A percentile compares a stretch with the other conserved stretches of the same genome.
Conservation (phyloP, 306 rosid genomes). For the Dryas alaskensis region DNA sequence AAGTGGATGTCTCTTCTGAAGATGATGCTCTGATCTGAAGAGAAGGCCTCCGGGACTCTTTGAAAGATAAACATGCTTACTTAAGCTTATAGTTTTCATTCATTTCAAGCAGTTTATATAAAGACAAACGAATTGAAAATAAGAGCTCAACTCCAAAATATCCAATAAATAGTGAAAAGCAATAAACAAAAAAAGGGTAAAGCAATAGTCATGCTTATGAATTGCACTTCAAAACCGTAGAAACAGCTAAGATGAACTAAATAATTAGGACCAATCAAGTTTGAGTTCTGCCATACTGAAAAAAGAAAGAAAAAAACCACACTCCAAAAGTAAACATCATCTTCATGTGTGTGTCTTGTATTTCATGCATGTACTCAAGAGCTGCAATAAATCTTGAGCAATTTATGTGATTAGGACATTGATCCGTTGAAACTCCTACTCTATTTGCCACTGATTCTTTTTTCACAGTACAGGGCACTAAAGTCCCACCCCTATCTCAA, state of each 20-base stretch:
- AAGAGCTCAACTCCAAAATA: neutral
- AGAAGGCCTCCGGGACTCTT: constrained; percentile 56
- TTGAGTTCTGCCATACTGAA: neutral
- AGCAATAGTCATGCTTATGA: neutral
- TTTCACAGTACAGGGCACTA: neutral
- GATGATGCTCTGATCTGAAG: constrained; percentile 69
- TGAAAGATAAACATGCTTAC: constrained; percentile 7
- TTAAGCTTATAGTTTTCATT: neutral
- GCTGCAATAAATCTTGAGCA: neutral
- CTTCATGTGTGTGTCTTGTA: neutral
- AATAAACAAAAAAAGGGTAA: neutral
- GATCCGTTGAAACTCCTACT: neutral
- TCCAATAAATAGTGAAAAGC: neutral
- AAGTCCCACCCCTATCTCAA: neutral
- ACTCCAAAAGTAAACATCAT: constrained; percentile 2
- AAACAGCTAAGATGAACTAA: neutral
- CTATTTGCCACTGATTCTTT: neutral
- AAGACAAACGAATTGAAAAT: neutral
- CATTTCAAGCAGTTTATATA: neutral
- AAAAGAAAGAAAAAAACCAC: neutral
- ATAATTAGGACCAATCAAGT: neutral
- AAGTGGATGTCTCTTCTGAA: constrained; percentile 78
- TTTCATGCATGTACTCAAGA: neutral
- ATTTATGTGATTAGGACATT: neutral
- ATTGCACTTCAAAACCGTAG: neutral